phyloP scores from a whole-genome alignment of 2,329 filamentous ascomycete genomes.

The Fusarium goolgardi region DNA sequence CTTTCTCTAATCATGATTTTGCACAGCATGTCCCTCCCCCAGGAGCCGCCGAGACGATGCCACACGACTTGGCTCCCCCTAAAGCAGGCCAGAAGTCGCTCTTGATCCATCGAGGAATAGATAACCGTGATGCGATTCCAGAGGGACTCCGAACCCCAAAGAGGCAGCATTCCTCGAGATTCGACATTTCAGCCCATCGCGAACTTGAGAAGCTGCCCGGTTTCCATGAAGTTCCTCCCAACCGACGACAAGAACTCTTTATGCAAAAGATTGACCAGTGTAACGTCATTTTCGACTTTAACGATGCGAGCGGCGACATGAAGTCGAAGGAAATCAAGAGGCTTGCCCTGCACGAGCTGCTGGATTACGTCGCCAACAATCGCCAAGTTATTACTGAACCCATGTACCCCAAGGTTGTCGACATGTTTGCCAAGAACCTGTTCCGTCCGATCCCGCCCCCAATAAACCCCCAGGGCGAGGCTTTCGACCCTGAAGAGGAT shows the following conservation, averaged over 20 bases:
- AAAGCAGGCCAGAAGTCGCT: conserved; percentile 91
- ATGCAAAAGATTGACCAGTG: conserved; percentile 99
- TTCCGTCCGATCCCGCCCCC: conserved; percentile 97
- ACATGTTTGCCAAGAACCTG: conserved; percentile 99
- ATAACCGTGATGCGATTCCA: conserved; percentile 90
- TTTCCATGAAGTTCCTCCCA: conserved; percentile 97
- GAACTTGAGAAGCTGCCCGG: conserved; percentile 97
- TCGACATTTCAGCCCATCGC: conserved; percentile 96
- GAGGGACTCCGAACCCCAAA: conserved; percentile 96
- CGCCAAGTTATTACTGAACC: conserved; percentile 97
- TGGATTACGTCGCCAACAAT: conserved; percentile 99
- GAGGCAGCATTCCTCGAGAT: conserved; percentile 95
- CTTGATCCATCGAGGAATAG: conserved; percentile 84
- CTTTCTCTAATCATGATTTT: conserved; percentile 21
- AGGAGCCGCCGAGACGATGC: conserved; percentile 96
- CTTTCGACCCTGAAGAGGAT: conserved; percentile 98
- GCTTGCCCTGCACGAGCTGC: conserved; percentile 90
- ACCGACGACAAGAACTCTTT: conserved; percentile 94
- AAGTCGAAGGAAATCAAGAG: conserved; percentile 99
- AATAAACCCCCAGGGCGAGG: conserved; percentile 97
- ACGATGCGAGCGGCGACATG: conserved; percentile 97
- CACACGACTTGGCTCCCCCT: conserved; percentile 92
- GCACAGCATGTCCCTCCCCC: conserved; percentile 85
- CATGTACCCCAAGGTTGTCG: conserved; percentile 98
- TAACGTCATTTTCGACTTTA: conserved; percentile 99